phyloP scores from a whole-genome alignment of 305 asterid genomes.

The Fraxinus latifolia region DNA sequence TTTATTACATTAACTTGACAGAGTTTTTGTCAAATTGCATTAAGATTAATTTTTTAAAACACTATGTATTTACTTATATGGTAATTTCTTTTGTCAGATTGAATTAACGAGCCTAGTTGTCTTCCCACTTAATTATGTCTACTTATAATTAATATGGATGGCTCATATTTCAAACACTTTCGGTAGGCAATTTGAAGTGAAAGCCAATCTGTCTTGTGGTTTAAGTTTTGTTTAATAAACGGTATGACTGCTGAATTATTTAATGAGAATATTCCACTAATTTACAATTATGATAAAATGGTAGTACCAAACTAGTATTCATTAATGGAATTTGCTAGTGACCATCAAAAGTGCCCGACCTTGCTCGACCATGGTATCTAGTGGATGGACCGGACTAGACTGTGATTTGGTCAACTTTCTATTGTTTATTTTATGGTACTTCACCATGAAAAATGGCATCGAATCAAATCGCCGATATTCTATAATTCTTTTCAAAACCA shows the following conservation, averaged over 20 bases:
- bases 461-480: background rate
- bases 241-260: too few species aligned
- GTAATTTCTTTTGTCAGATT: too few species aligned
- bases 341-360: conserved; percentile 12
- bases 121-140: conserved; percentile 42
- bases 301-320: background rate
- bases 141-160: conserved; percentile 33
- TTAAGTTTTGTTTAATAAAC: background rate
- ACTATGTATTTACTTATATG: too few species aligned
- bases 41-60: too few species aligned
- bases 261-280: too few species aligned
- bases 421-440: background rate
- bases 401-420: conserved; percentile 2
- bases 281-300: too few species aligned
- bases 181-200: conserved; percentile 25
- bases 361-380: background rate
- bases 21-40: too few species aligned
- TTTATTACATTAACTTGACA: too few species aligned
- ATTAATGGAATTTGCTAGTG: background rate
- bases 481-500: background rate
- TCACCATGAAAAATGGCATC: background rate
- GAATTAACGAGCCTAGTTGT: too few species aligned
- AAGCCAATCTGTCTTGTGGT: conserved; percentile 23
- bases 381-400: background rate
- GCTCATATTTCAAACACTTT: conserved; percentile 29